Base-by-base conservation (phyloP, 1,284 basidiomycete species). In the Filobasidium uniguttulatum region DNA sequence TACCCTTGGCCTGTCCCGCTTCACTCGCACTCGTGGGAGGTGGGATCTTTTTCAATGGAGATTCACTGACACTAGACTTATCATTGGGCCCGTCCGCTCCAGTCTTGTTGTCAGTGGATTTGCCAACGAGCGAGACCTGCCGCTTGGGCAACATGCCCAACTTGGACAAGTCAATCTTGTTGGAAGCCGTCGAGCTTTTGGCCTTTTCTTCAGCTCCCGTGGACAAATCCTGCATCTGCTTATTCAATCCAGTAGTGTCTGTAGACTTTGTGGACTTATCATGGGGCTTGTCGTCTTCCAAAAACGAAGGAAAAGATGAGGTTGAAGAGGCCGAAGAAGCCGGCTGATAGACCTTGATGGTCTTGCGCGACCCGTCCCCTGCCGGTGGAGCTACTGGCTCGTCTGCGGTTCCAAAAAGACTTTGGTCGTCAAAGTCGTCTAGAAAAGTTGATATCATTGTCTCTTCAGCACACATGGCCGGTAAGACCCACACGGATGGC, bases 91-190 rank as follows among this genome's bases (percentile, higher is more conserved):
- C n/a, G n/a, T n/a, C n/a, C n/a, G n/a, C n/a, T n/a, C n/a, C n/a
- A 62, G 43, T 59, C 56, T 29, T 59, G 15, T 55, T 37, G 22
- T 49, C 43, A 9, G 62, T 59, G 5, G 61, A 63, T 0, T 64
- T 57, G 2, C 62, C 64, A 37, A 68, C 54, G 19, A 68, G 62
- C 48, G 67, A 65, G 40, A 70, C 68, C 35, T 59, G 56, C 50
- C 66, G 67, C 59, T 70, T 70, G 3, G 68, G 68, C 5, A 70
- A 57, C 51, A 70, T 63, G 19, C 68, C 68, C 30, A 70, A 61
- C 56, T 68, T 70, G 44, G 65, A 64, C n/a, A n/a, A n/a, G n/a
- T n/a, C n/a, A n/a, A n/a, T n/a, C n/a, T n/a, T n/a, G n/a, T n/a
- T n/a, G n/a, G n/a, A n/a, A n/a, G n/a, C n/a, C n/a, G n/a, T n/a